Evolutionary conservation across 75 land plant genomes (phyloP), one percentile per base, ranked within the genome.

Genomic region (Pinus albicaulis): DNA sequence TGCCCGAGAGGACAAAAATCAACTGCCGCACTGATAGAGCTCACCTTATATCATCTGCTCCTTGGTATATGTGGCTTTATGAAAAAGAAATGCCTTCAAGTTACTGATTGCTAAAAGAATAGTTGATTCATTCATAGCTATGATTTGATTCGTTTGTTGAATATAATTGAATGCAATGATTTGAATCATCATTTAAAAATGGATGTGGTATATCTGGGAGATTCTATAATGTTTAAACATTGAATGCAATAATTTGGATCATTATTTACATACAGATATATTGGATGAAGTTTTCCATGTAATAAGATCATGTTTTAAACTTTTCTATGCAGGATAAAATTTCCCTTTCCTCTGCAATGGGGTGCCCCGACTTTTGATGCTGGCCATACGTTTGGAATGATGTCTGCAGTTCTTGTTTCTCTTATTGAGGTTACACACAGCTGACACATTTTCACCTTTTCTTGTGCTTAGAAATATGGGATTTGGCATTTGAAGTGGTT

Each of bases 301-400:
- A 68, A 16, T 68, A 44, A 68, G 12, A 73, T 17, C 31, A 53
- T 25, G 3, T 22, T 68, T 26, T 5, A 38, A 38, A 38, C 4
- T 38, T 7, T 28, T 36, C 16, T 17, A 34, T 77, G 25, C 82
- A 93, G 99, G 99, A 80, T 96, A 38, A 90, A 82, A 76, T 26
- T 96, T 76, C 99, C 99, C 56, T 96, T 92, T 74, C 99, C 99
- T 53, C 85, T 96, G 65, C 95, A 94, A 82, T 96, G 98, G 98
- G 99, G 99, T 48, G 66, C 98, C 59, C 99, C 99, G 5, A 86
- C 90, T 44, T 96, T 96, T 60, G 83, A 78, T 80, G 99, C 98
- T 25, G 84, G 92, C 48, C 93, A 96, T 76, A 82, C 84, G 24
- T 96, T 96, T 82, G 99, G 91, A n/a, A 92, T 96, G 92, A 86